Percentiles rank a stretch among this genome's conserved stretches.
Conservation (phyloP, 768 basidiomycete genomes). For the Tubosaeta sp. region DNA sequence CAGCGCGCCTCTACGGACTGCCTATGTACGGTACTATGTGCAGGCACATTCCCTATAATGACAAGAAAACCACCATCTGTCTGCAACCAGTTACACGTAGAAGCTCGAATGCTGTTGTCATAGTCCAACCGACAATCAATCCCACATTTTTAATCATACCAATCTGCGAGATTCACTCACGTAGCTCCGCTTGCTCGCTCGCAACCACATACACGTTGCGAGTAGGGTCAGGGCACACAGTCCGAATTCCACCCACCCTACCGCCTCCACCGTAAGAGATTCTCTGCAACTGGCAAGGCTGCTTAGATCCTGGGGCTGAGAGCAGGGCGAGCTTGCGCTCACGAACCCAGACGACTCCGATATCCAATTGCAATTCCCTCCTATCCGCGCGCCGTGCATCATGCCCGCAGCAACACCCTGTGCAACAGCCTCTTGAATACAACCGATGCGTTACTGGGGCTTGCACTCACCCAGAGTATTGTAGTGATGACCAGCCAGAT, state of each 20-base stretch:
- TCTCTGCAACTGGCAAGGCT: slow-evolving; percentile 55
- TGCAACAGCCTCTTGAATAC: slow-evolving; percentile 3
- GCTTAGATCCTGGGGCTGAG: slow-evolving; percentile 19
- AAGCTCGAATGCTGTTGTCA: slow-evolving; percentile 31
- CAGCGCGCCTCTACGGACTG: too few species aligned
- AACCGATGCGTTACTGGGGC: not conserved
- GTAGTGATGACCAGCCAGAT: slow-evolving; percentile 66
- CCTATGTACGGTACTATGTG: too few species aligned
- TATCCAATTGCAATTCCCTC: slow-evolving; percentile 52
- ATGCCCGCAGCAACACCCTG: slow-evolving; percentile 67
- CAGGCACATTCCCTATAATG: not conserved
- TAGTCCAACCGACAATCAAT: slow-evolving; percentile 18
- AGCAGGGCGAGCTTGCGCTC: slow-evolving; percentile 21
- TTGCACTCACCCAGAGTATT: slow-evolving; percentile 57
- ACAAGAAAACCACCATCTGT: not conserved
- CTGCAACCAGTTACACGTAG: slow-evolving; percentile 22
- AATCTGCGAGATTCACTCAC: slow-evolving; percentile 42
- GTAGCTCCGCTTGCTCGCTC: slow-evolving; percentile 34
- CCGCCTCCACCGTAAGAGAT: slow-evolving; percentile 64
- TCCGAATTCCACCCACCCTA: slow-evolving; percentile 74
- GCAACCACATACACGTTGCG: slow-evolving; percentile 53
- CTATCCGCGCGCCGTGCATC: slow-evolving; percentile 59
- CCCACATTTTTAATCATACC: slow-evolving; percentile 29
- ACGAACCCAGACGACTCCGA: slow-evolving; percentile 33
- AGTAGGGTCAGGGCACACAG: slow-evolving; percentile 53